These are phyloP conservation scores for Aspergillus bombycis DNA, from an alignment of 2,329 filamentous ascomycete species.

Conservation along the genomic window DNA sequence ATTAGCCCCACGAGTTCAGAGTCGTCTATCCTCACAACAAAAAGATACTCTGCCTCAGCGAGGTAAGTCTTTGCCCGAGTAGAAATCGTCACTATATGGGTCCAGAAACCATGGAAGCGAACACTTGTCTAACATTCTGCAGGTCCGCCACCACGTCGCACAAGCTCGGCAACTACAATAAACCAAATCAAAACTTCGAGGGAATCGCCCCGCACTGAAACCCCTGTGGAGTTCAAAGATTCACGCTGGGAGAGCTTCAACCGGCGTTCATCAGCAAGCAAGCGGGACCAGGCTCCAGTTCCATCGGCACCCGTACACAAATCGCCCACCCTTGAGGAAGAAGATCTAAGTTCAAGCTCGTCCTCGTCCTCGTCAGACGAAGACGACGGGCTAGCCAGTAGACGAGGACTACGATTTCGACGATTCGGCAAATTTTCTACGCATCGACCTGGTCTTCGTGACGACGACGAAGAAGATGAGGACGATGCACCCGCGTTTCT, in stretches of 20 bases:
- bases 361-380: conserved; percentile 37
- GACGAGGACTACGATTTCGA: conserved; percentile 34
- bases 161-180: conserved; percentile 36
- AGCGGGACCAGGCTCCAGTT: conserved; percentile 28
- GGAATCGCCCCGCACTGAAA: conserved; percentile 30
- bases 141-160: conserved; percentile 25
- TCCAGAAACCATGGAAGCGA: background rate
- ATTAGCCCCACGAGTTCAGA: conserved; percentile 43
- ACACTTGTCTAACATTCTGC: background rate
- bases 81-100: background rate
- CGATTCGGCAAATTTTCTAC: conserved; percentile 46
- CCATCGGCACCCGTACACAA: conserved; percentile 23
- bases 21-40: conserved; percentile 41
- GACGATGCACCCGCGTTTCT: conserved; percentile 53
- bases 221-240: conserved; percentile 30
- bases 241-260: conserved; percentile 24
- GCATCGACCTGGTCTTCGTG: conserved; percentile 35
- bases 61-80: conserved; percentile 26
- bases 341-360: conserved; percentile 36
- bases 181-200: conserved; percentile 30
- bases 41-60: conserved; percentile 34
- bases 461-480: conserved; percentile 48
- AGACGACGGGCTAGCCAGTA: conserved; percentile 25
- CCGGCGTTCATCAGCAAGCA: conserved; percentile 27
- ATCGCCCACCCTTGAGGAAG: conserved; percentile 39